A percentile compares a stretch with the other conserved stretches of the same genome.
Evolutionary conservation across 1,139 yeast species (phyloP).

Genomic region (Hansenula sp.): DNA sequence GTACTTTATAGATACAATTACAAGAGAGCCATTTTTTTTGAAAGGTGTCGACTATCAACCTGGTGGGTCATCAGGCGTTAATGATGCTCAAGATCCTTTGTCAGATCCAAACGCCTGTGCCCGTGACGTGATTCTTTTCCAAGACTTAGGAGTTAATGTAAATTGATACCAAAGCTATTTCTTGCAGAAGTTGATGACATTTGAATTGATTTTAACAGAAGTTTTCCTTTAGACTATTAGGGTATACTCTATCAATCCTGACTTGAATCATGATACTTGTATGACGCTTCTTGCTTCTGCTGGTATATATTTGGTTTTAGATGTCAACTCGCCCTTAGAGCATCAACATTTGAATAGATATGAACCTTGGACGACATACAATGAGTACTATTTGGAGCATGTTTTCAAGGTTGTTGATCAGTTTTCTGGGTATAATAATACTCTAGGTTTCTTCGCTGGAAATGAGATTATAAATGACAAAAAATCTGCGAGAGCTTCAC

Average conservation of each 20-base stretch:
- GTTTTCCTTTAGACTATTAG: slow-evolving; percentile 57
- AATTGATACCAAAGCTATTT: slow-evolving; percentile 7
- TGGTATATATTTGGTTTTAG: slow-evolving; percentile 86
- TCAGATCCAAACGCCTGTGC: slow-evolving; percentile 68
- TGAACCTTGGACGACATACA: slow-evolving; percentile 87
- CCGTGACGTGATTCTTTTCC: slow-evolving; percentile 70
- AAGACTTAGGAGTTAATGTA: slow-evolving; percentile 72
- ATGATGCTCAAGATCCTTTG: slow-evolving; percentile 58
- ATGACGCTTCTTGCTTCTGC: slow-evolving; percentile 90
- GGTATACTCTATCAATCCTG: slow-evolving; percentile 82
- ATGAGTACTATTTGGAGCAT: slow-evolving; percentile 62
- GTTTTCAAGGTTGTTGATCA: slow-evolving; percentile 79
- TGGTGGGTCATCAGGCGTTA: slow-evolving; percentile 75
- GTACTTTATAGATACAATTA: slow-evolving; percentile 73
- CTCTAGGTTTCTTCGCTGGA: slow-evolving; percentile 92
- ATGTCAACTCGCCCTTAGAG: slow-evolving; percentile 82
- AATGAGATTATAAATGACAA: slow-evolving; percentile 87
- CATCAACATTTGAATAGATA: slow-evolving; percentile 79
- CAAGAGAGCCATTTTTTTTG: slow-evolving; percentile 73
- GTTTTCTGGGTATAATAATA: slow-evolving; percentile 80
- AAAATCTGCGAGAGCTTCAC: slow-evolving; percentile 64
- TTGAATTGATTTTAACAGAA: slow-evolving; percentile 21
- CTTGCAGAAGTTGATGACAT: too few relatives aligned
- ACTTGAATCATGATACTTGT: slow-evolving; percentile 80
- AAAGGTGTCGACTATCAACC: slow-evolving; percentile 88